Evolutionary conservation across 495 filamentous ascomycete species (phyloP).

Genomic region (Saxophila tyrrhenica): DNA sequence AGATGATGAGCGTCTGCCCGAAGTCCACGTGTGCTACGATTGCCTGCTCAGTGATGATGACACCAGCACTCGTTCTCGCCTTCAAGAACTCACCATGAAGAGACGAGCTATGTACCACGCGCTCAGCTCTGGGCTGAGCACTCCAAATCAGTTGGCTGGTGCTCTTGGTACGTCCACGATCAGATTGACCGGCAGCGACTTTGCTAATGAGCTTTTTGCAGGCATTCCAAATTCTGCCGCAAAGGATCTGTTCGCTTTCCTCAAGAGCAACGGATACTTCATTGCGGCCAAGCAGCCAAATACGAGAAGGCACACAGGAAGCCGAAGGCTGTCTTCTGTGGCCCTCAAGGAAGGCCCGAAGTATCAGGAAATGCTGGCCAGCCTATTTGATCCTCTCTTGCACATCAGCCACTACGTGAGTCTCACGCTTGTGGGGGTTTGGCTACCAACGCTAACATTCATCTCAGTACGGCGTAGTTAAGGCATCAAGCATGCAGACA

Average conservation of each 20-base stretch:
- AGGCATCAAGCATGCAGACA: not conserved
- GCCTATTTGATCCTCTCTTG: conserved; percentile 31
- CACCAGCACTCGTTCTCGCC: conserved; percentile 15
- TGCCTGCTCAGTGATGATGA: conserved; percentile 35
- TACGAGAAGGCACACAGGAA: conserved; percentile 20
- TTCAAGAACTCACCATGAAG: conserved; percentile 29
- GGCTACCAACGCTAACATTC: not conserved
- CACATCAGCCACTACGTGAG: conserved; percentile 35
- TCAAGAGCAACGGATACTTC: conserved; percentile 27
- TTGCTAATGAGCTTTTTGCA: not conserved
- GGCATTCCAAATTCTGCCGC: not conserved
- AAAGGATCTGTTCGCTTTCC: conserved; percentile 21
- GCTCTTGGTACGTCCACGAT: conserved; percentile 19
- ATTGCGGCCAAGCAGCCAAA: conserved; percentile 25
- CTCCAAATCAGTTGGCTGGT: conserved; percentile 12
- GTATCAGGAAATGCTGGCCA: conserved; percentile 15
- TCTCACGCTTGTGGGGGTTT: not conserved
- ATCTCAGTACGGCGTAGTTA: not conserved
- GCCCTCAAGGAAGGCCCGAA: conserved; percentile 19
- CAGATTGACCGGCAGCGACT: too few relatives aligned
- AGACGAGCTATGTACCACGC: conserved; percentile 26
- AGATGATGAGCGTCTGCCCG: conserved; percentile 26
- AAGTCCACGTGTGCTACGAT: conserved; percentile 38
- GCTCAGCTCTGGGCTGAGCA: conserved; percentile 14
- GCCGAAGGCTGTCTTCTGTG: conserved; percentile 23